Evolutionary conservation across 805 yeast species (phyloP), one percentile per base, ranked within the genome.

Genomic region (Suhomyces xylopsoci): DNA sequence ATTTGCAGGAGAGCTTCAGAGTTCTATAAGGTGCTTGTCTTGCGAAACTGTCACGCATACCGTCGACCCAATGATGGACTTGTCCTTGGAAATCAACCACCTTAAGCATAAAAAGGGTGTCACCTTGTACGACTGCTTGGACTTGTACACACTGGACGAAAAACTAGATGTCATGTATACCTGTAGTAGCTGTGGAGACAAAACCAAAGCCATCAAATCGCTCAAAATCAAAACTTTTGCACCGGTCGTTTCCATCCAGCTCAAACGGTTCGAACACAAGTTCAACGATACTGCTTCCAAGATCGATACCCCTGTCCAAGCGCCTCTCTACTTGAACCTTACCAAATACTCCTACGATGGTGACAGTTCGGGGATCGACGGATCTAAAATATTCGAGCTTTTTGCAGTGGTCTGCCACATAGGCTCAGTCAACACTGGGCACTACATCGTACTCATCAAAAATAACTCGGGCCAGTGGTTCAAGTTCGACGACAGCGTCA

Each of bases 361-460:
- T 41, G 51, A 40, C 4, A 51, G 49, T 2, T 55, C 45, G 17
- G 47, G 51, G 42, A 62, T 70, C 17, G 70, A 63, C 30, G 60
- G 59, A 9, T 59, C 77, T 28, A 69, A 76, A 50, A 69, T 83
- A 1, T 93, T 88, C 68, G 97, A 93, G 68, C 77, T 94, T 42
- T 90, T 85, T 69, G 97, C 93, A 1, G 82, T 92, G 30, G 87
- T 94, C 8, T 84, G 90, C 61, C 99, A 94, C 67, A 84, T 84
- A 32, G 99, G 99, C 1, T 85, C 93, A 17, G 94, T 93, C 6
- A 90, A 90, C 65, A 94, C 97, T 1, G 99, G 99, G 9, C 99
- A 94, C 68, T 94, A 94, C 66, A 80, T 92, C 12, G 86, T 94
- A 15, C 78, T 85, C 61, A 81, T 89, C 55, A 93, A 92, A 64